Percentiles rank a stretch among this genome's conserved stretches.
phyloP scores from a whole-genome alignment of 1,139 yeast species.

The Yamadazyma jaroonii region DNA sequence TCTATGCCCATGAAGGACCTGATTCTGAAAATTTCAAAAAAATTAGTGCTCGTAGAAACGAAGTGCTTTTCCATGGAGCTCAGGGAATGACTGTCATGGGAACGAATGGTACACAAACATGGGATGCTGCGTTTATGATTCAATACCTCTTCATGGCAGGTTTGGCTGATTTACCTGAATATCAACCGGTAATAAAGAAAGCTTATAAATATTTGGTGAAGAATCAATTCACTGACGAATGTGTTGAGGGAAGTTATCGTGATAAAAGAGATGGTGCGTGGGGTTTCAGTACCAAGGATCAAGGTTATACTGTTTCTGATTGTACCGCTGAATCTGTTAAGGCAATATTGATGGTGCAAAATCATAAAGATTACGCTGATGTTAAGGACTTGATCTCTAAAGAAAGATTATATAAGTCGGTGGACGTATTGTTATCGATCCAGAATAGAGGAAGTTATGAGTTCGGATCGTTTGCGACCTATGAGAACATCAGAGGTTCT shows the following conservation, averaged over 20 bases:
- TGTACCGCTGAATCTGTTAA: slow-evolving; percentile 96
- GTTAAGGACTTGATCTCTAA: slow-evolving; percentile 48
- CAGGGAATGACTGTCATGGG: slow-evolving; percentile 95
- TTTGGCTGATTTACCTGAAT: slow-evolving; percentile 66
- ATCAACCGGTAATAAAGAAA: slow-evolving; percentile 55
- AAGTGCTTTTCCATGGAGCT: slow-evolving; percentile 79
- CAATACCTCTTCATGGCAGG: slow-evolving; percentile 85
- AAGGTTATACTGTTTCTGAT: slow-evolving; percentile 95
- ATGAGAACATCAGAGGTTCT: slow-evolving; percentile 83
- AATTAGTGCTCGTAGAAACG: slow-evolving; percentile 63
- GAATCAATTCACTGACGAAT: slow-evolving; percentile 82
- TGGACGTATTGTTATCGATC: slow-evolving; percentile 55
- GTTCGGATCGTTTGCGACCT: slow-evolving; percentile 89
- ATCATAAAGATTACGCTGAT: slow-evolving; percentile 46
- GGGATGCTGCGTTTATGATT: slow-evolving; percentile 93
- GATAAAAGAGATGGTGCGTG: slow-evolving; percentile 90
- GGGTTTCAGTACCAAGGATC: slow-evolving; percentile 95
- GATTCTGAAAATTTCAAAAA: slow-evolving; percentile 60
- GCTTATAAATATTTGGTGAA: slow-evolving; percentile 73
- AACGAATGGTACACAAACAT: slow-evolving; percentile 95
- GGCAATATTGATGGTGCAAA: slow-evolving; percentile 88
- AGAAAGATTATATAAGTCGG: slow-evolving; percentile 58
- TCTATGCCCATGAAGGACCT: slow-evolving; percentile 64
- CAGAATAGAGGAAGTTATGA: slow-evolving; percentile 83
- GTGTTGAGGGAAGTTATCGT: slow-evolving; percentile 75